Conservation (phyloP, 2,329 filamentous ascomycete species). For the Aaosphaeria arxii region DNA sequence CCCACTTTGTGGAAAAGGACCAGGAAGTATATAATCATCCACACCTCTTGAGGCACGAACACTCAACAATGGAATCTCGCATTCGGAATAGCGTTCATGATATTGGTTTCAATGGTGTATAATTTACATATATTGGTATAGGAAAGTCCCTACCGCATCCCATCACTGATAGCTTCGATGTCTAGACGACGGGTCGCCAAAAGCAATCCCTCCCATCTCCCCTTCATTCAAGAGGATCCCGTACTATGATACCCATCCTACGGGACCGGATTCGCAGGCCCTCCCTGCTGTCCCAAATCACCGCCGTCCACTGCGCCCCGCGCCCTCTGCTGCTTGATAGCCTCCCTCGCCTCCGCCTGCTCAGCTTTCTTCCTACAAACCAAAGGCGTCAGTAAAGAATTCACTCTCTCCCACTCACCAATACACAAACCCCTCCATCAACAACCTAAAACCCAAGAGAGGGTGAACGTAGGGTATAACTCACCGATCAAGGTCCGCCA, state of each 20-base stretch:
- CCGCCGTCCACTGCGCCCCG: conserved; percentile 40
- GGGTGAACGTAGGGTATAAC: conserved; percentile 1
- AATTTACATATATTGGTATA: no score
- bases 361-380: conserved; percentile 47
- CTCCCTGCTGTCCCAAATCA: conserved; percentile 45
- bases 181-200: no score
- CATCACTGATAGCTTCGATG: no score
- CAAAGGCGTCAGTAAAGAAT: conserved; percentile 8
- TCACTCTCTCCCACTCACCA: neutral
- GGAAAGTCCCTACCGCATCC: no score
- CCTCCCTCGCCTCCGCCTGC: conserved; percentile 42
- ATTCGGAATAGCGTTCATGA: no score
- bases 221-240: no score
- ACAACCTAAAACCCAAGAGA: neutral
- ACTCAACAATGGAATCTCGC: no score
- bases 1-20: no score
- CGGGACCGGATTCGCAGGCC: conserved; percentile 39
- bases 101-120: no score
- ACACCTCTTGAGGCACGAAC: no score
- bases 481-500: conserved; percentile 44
- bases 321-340: conserved; percentile 38
- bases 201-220: no score
- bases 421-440: neutral
- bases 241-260: conserved; percentile 5
- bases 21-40: no score